Evolutionary conservation across 2,329 filamentous ascomycete species (phyloP).

Genomic region (Fusarium sublunatum): DNA sequence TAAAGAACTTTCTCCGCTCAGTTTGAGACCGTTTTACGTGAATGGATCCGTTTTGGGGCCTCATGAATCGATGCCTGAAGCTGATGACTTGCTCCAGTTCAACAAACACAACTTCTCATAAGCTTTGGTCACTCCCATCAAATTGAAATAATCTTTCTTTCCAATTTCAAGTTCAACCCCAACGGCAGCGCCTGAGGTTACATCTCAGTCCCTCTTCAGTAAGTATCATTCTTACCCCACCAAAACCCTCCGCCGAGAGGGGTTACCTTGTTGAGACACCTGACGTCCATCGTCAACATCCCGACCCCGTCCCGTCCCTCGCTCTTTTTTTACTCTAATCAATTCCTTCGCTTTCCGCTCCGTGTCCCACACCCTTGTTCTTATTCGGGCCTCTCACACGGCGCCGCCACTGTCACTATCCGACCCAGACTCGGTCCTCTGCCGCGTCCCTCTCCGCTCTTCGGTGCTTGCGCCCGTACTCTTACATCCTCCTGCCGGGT

Average conservation of each 20-base stretch:
- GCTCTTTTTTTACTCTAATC: not conserved
- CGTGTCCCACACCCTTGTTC: slow-evolving; percentile 5
- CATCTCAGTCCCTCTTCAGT: slow-evolving; percentile 3
- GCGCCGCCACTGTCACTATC: slow-evolving; percentile 9
- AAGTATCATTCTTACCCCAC: slow-evolving; percentile 12
- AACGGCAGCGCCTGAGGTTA: slow-evolving; percentile 1
- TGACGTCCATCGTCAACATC: slow-evolving; percentile 2
- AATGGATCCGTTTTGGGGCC: slow-evolving; percentile 4
- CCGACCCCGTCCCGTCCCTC: not conserved
- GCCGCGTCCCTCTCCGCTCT: slow-evolving; percentile 24
- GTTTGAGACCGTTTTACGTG: slow-evolving; percentile 6
- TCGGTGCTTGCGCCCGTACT: slow-evolving; percentile 17
- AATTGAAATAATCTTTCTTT: not conserved
- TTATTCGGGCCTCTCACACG: slow-evolving; percentile 16
- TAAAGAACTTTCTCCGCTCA: slow-evolving; percentile 12
- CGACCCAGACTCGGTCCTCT: slow-evolving; percentile 11
- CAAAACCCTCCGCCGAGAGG: slow-evolving; percentile 15
- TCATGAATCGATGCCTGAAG: not conserved
- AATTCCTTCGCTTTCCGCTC: slow-evolving; percentile 2
- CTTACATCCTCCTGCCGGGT: slow-evolving; percentile 8
- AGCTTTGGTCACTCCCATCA: slow-evolving; percentile 1
- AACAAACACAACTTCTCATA: not conserved
- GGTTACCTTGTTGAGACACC: slow-evolving; percentile 19
- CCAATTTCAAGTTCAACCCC: too few species aligned
- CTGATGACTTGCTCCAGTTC: too few species aligned